These are phyloP conservation scores for Linderina pennispora DNA, from an alignment of 192 early-diverging fungal genomes.

Conservation along the genomic window DNA sequence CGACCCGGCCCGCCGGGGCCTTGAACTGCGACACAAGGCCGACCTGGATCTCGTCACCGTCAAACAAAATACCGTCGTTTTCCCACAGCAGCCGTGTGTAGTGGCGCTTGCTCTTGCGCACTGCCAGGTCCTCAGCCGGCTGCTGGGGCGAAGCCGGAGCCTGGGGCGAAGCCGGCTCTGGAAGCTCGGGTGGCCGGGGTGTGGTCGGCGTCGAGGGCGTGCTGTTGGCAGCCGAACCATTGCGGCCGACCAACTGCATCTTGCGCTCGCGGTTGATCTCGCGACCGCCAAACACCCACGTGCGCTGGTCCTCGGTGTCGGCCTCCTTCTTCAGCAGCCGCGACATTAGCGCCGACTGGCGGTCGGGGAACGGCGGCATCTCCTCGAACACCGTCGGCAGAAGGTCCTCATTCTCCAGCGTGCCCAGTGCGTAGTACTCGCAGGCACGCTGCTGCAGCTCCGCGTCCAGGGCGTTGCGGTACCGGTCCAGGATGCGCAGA, in stretches of 20 bases:
- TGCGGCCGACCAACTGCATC: not conserved
- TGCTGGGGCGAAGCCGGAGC: not conserved
- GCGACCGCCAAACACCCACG: slow-evolving; percentile 88
- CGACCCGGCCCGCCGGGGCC: slow-evolving; percentile 78
- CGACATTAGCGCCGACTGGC: slow-evolving; percentile 83
- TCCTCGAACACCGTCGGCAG: slow-evolving; percentile 93
- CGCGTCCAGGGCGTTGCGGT: slow-evolving; percentile 82
- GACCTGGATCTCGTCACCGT: slow-evolving; percentile 83
- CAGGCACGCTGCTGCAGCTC: slow-evolving; percentile 97
- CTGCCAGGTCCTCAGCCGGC: slow-evolving; percentile 16
- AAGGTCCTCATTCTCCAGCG: slow-evolving; percentile 77
- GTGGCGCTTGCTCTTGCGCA: slow-evolving; percentile 32
- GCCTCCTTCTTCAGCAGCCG: slow-evolving; percentile 77
- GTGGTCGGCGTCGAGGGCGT: slow-evolving; percentile 2
- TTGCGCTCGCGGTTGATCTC: slow-evolving; percentile 64
- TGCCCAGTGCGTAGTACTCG: slow-evolving; percentile 89
- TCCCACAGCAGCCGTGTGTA: slow-evolving; percentile 61
- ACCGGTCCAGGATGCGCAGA: slow-evolving; percentile 78
- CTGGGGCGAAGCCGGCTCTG: not conserved
- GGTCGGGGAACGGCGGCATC: slow-evolving; percentile 96
- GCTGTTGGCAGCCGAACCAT: not conserved
- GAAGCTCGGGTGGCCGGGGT: no score
- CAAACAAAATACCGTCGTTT: slow-evolving; percentile 85
- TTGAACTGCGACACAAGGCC: slow-evolving; percentile 94
- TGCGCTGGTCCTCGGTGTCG: slow-evolving; percentile 93